Evolutionary conservation across 208 protist species (phyloP), one percentile per base, ranked within the genome.

Genomic region (Porcisia deanei): DNA sequence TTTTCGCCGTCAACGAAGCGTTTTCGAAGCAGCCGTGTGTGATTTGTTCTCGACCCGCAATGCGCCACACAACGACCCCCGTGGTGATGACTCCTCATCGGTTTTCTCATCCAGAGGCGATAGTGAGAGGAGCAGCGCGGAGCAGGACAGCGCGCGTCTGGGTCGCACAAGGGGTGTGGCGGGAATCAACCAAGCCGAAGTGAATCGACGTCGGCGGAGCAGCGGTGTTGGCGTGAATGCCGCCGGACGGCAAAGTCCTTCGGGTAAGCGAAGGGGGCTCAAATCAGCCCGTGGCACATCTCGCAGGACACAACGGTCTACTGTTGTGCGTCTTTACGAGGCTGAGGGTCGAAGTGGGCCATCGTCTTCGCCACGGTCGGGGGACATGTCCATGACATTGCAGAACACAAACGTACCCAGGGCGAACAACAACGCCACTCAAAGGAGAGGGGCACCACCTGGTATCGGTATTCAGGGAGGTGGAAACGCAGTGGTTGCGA

Each of bases 341-440:
- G 64, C 68, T 0, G 71, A 76, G 37, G 76, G 55, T 4, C 73
- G 49, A 25, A 54, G 61, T 10, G 52, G 30, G 3, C 66, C 30
- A 18, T 57, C 30, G 10, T 58, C 66, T 22, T 34, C 66, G 22
- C 37, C 41, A 1, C 58, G 61, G 8, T 67, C 25, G 7, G 82
- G 53, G 7, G 76, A 77, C 37, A 41, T 55, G 2, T 80, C 78
- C 7, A 43, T 61, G 34, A 63, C 78, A 5, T 83, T 71, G 41
- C 82, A 78, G 2, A 79, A 71, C 75, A 78, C 77, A 22, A 77
- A 76, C 55, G 75, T 66, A 2, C 77, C 75, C 12, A 76, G 77
- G 0, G 75, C 75, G 10, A 68, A 86, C 59, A 22, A 67, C 41
- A 73, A 57, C 25, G 70, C 39, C 9, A 61, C 63, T 30, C 66